Evolutionary conservation across 2,329 filamentous ascomycete species (phyloP).

Genomic region (Epichloe hybrida): DNA sequence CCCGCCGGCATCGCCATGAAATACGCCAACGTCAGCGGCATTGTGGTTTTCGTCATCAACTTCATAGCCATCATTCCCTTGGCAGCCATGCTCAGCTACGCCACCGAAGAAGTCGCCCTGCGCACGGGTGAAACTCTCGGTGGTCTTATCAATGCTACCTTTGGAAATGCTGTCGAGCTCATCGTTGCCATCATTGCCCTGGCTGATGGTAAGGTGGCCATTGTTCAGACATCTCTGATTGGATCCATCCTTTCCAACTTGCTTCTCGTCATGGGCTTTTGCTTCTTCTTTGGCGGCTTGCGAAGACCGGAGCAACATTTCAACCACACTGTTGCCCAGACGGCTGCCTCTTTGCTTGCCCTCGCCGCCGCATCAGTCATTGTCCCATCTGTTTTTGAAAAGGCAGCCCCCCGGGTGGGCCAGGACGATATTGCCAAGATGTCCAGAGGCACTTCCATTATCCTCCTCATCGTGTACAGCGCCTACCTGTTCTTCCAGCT

Average conservation of each 20-base stretch:
- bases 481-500: slow-evolving; percentile 86
- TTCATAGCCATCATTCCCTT: slow-evolving; percentile 88
- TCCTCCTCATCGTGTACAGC: slow-evolving; percentile 71
- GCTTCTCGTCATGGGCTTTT: slow-evolving; percentile 79
- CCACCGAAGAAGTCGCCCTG: slow-evolving; percentile 80
- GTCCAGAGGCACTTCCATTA: slow-evolving; percentile 63
- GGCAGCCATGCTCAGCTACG: slow-evolving; percentile 73
- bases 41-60: slow-evolving; percentile 73
- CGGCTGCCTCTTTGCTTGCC: slow-evolving; percentile 67
- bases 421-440: slow-evolving; percentile 41
- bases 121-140: slow-evolving; percentile 75
- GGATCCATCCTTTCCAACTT: slow-evolving; percentile 87
- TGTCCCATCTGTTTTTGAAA: slow-evolving; percentile 76
- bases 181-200: slow-evolving; percentile 83
- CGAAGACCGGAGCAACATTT: slow-evolving; percentile 74
- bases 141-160: slow-evolving; percentile 79
- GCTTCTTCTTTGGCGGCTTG: slow-evolving; percentile 77
- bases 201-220: slow-evolving; percentile 57
- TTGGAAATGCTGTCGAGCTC: slow-evolving; percentile 84
- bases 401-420: slow-evolving; percentile 25
- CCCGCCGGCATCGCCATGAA: slow-evolving; percentile 68
- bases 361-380: slow-evolving; percentile 71
- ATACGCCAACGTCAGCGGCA: slow-evolving; percentile 43
- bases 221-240: slow-evolving; percentile 86
- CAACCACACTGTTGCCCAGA: slow-evolving; percentile 86